Evolutionary conservation across 176 grass and related monocot genomes (phyloP).

Genomic region (Aegilops longissima): DNA sequence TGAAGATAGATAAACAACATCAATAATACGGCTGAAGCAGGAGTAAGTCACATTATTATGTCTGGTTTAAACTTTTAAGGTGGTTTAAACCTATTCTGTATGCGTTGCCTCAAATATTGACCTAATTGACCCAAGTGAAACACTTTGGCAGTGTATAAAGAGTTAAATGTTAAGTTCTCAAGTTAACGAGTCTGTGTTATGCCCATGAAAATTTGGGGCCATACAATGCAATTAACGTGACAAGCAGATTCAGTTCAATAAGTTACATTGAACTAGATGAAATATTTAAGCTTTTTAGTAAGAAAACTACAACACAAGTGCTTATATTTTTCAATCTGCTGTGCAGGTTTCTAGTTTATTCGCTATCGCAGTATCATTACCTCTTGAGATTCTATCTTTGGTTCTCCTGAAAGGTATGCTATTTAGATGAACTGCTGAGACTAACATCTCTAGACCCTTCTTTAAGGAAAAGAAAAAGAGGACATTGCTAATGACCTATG

Average conservation of each 20-base stretch:
- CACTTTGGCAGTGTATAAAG: not conserved
- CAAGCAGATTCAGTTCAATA: not conserved
- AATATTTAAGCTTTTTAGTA: not conserved
- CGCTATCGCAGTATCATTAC: slow-evolving; percentile 54
- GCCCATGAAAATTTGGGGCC: not conserved
- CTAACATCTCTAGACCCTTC: not conserved
- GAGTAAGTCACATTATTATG: not conserved
- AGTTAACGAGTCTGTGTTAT: not conserved
- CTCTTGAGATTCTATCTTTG: slow-evolving; percentile 73
- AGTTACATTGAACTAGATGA: not conserved
- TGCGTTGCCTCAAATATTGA: not conserved
- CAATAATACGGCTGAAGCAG: not conserved
- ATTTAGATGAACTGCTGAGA: slow-evolving; percentile 23
- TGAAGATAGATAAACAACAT: slow-evolving; percentile 6
- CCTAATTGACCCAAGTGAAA: not conserved
- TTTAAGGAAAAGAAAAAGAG: not conserved
- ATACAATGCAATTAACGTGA: not conserved
- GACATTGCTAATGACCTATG: not conserved
- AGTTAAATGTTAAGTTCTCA: slow-evolving; percentile 12
- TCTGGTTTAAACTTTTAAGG: slow-evolving; percentile 16
- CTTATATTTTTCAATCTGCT: slow-evolving; percentile 24
- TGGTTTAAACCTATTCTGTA: slow-evolving; percentile 7
- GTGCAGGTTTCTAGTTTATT: slow-evolving; percentile 90
- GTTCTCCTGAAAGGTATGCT: slow-evolving; percentile 78
- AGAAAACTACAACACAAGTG: slow-evolving; percentile 20